phyloP scores from a whole-genome alignment of 169 alveolate genomes.

The Cryptosporidium muris region DNA sequence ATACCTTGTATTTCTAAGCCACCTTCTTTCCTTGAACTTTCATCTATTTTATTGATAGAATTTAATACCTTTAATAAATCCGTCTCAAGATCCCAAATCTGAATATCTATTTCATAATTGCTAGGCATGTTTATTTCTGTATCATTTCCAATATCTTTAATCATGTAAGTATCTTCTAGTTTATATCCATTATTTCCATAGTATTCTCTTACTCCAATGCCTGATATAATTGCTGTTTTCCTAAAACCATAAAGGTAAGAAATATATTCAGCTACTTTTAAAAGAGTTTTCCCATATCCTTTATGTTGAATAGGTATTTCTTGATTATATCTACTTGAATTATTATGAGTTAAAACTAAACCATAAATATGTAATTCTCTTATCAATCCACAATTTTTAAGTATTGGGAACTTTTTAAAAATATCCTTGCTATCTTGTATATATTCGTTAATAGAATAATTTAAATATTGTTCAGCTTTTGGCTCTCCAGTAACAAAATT shows the following conservation, averaged over 20 bases:
- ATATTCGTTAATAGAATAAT: constrained; percentile 37
- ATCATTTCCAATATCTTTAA: constrained; percentile 79
- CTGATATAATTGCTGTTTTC: constrained; percentile 97
- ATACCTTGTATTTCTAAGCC: too few species aligned
- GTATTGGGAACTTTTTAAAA: constrained; percentile 43
- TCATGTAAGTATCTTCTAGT: constrained; percentile 93
- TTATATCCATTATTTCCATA: constrained; percentile 96
- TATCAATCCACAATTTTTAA: constrained; percentile 84
- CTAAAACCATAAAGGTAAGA: constrained; percentile 83
- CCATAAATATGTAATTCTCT: constrained; percentile 94
- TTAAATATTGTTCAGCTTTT: not conserved
- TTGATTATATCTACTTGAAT: not conserved
- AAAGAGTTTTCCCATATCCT: constrained; percentile 72
- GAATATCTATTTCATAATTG: constrained; percentile 20
- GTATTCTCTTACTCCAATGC: constrained; percentile 99
- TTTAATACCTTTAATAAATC: constrained; percentile 43
- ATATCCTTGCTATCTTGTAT: constrained; percentile 47
- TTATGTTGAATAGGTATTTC: constrained; percentile 55
- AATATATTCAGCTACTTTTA: constrained; percentile 73
- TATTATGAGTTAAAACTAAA: constrained; percentile 72
- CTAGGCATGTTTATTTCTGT: not conserved
- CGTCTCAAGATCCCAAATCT: constrained; percentile 39
- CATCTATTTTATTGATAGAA: constrained; percentile 21
- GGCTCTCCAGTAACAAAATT: not conserved
- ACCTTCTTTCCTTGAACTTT: constrained; percentile 6